Evolutionary conservation across 2,329 filamentous ascomycete genomes (phyloP).

Genomic region (Aspergillus luchuensis): DNA sequence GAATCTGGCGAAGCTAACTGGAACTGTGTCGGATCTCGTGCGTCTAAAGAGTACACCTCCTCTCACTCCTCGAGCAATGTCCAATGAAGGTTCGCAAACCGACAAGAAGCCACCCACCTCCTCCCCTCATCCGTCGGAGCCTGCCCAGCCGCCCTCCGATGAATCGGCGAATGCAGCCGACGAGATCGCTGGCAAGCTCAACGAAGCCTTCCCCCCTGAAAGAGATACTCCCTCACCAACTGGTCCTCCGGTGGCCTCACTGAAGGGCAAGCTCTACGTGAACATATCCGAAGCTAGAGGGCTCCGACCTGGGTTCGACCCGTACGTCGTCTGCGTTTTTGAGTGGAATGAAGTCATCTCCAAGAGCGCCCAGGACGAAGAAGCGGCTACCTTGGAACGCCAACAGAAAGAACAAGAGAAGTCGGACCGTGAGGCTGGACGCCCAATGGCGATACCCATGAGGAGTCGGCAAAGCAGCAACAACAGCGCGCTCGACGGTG

Average conservation of each 20-base stretch:
- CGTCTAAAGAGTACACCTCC: slow-evolving; percentile 85
- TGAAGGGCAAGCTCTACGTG: slow-evolving; percentile 86
- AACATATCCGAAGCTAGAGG: slow-evolving; percentile 85
- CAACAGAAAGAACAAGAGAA: slow-evolving; percentile 58
- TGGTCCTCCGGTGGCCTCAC: slow-evolving; percentile 66
- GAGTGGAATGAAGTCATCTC: slow-evolving; percentile 97
- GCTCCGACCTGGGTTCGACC: slow-evolving; percentile 78
- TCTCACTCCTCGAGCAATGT: slow-evolving; percentile 85
- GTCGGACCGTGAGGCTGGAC: slow-evolving; percentile 77
- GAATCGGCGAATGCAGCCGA: slow-evolving; percentile 34
- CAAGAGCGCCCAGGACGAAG: slow-evolving; percentile 70
- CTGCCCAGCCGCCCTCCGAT: slow-evolving; percentile 21
- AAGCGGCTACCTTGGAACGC: slow-evolving; percentile 64
- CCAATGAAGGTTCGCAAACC: slow-evolving; percentile 56
- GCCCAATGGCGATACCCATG: slow-evolving; percentile 94
- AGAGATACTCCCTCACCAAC: slow-evolving; percentile 31
- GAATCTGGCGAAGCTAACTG: slow-evolving; percentile 72
- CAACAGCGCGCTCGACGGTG: slow-evolving; percentile 74
- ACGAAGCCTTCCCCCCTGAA: slow-evolving; percentile 38
- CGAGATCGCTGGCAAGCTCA: slow-evolving; percentile 40
- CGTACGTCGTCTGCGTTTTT: slow-evolving; percentile 95
- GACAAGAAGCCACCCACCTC: slow-evolving; percentile 36
- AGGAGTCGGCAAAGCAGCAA: slow-evolving; percentile 94
- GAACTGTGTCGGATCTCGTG: slow-evolving; percentile 62
- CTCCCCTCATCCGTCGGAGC: slow-evolving; percentile 23